Conservation (phyloP, 2,329 filamentous ascomycete genomes). For the Xylaria hypoxylon region DNA sequence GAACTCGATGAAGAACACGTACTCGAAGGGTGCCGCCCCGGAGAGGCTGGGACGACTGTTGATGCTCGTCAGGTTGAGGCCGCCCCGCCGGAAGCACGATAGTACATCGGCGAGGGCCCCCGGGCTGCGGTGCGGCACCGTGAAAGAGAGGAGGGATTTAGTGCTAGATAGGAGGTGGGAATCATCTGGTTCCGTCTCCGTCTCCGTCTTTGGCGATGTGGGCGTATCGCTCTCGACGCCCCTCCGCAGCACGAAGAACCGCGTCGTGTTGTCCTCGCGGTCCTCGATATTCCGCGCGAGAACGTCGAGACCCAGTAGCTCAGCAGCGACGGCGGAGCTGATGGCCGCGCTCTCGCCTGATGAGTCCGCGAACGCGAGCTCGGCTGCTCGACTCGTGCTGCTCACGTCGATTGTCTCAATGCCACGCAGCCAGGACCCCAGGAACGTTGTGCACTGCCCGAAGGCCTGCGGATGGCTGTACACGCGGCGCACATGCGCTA, state of each 20-base stretch:
- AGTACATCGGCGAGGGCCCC: constrained; percentile 87
- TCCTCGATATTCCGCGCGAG: constrained; percentile 80
- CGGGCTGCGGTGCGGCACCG: constrained; percentile 78
- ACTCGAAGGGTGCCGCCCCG: constrained; percentile 72
- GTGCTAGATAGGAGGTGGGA: constrained; percentile 47
- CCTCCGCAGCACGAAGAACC: constrained; percentile 75
- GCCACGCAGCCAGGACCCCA: constrained; percentile 75
- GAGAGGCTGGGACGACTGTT: constrained; percentile 82
- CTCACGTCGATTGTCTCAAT: constrained; percentile 86
- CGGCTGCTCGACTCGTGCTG: constrained; percentile 84
- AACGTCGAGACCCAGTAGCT: constrained; percentile 74
- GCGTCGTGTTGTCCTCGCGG: constrained; percentile 78
- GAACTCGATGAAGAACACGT: constrained; percentile 95
- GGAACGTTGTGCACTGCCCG: constrained; percentile 86
- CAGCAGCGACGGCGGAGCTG: constrained; percentile 78
- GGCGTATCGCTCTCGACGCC: constrained; percentile 13
- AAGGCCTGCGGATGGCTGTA: constrained; percentile 97
- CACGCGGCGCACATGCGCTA: constrained; percentile 76
- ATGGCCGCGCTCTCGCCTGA: constrained; percentile 76
- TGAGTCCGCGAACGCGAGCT: constrained; percentile 73
- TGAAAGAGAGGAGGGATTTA: constrained; percentile 87
- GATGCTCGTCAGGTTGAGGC: constrained; percentile 89
- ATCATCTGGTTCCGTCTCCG: constrained; percentile 20
- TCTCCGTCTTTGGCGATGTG: neutral
- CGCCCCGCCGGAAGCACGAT: constrained; percentile 77